Conservation (phyloP, 106 monocot species). For the Iris macrosiphon region DNA sequence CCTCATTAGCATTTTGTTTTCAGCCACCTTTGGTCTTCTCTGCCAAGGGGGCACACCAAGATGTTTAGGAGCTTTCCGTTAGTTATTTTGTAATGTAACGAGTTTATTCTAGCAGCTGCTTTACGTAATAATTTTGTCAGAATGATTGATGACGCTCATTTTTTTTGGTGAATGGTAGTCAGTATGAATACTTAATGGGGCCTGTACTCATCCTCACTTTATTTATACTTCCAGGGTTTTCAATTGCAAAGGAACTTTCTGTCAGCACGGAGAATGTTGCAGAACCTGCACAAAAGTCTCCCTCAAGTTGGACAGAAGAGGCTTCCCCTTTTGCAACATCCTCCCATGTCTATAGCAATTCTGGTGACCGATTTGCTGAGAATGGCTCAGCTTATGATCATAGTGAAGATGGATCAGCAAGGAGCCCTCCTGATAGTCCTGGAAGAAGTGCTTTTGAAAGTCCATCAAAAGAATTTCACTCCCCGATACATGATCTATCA, state of each 20-base stretch:
- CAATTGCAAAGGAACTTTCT: slow-evolving; percentile 51
- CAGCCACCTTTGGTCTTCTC: too few species aligned
- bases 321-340: slow-evolving; percentile 33
- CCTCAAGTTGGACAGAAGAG: slow-evolving; percentile 31
- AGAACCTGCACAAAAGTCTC: slow-evolving; percentile 32
- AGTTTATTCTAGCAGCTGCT: too few species aligned
- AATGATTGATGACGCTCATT: too few species aligned
- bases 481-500: slow-evolving; percentile 26
- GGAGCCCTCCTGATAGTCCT: slow-evolving; percentile 44
- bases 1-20: too few species aligned
- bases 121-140: too few species aligned
- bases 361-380: slow-evolving; percentile 17
- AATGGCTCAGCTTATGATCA: slow-evolving; percentile 36
- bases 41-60: too few species aligned
- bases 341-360: slow-evolving; percentile 20
- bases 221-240: slow-evolving; percentile 49
- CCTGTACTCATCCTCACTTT: too few species aligned
- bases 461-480: slow-evolving; percentile 43
- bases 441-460: slow-evolving; percentile 60
- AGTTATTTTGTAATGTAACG: too few species aligned
- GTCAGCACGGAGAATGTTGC: slow-evolving; percentile 36
- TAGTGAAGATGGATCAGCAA: slow-evolving; percentile 55
- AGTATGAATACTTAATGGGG: too few species aligned
- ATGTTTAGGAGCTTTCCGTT: too few species aligned
- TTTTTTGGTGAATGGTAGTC: too few species aligned